Evolutionary conservation across 1,139 yeast species (phyloP), one percentile per base, ranked within the genome.

Genomic region (Geotrichum fermentans): DNA sequence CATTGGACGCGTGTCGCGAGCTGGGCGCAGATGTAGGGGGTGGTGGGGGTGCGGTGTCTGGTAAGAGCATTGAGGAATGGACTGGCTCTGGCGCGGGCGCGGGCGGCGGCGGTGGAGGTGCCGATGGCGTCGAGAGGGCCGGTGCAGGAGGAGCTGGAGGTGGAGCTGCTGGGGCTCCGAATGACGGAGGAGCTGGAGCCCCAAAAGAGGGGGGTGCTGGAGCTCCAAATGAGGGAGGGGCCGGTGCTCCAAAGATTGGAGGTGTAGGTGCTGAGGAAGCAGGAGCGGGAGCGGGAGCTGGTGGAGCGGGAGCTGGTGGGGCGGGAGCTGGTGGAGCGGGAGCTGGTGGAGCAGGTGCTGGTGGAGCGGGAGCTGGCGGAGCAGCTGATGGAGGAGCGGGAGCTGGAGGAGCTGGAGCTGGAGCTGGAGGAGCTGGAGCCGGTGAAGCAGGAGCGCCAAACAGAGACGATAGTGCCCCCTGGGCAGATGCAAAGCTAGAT

Each of bases 331-430:
- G 52, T 21, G 61, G 34, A 11, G 63, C 46, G 7, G 58, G 55
- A 14, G 62, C 61, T 1, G 60, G 56, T 17, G 61, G 54, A 1
- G 60, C 48, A 17, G 57, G 54, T 1, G 57, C 36, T 26, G 66
- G 55, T 10, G 66, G 61, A 16, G 70, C 65, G 18, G 71, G 58
- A 8, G 68, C 54, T 2, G 70, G 57, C 13, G 63, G 55, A 4
- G 64, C 50, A 7, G 62, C 48, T 6, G 58, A 45, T 7, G 58
- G 45, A n/a, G 60, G 56, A 18, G 55, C 42, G 10, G 60, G 54
- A 24, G 63, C 63, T 17, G 64, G 53, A 16, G 66, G 58, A 1
- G 58, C 45, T 6, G 63, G 56, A 46, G 61, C 61, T 18, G 60
- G 51, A 11, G 62, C 52, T 44, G 65, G 49, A 3, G 59, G 54